phyloP scores from a whole-genome alignment of 2,329 filamentous ascomycete genomes.

The Pleurostoma richardsiae region DNA sequence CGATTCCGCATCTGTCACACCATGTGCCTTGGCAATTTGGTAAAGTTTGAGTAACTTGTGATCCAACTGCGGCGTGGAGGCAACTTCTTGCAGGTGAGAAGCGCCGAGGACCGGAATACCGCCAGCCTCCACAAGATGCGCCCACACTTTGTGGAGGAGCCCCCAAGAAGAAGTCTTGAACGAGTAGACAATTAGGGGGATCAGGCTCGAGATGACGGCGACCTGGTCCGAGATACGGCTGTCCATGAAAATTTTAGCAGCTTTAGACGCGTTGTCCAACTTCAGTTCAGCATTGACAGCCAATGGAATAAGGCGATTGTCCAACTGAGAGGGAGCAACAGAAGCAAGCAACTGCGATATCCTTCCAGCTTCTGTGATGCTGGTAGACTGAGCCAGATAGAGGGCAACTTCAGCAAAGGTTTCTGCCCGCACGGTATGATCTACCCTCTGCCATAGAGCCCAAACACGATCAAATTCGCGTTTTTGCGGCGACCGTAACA shows the following conservation, averaged over 20 bases:
- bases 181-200: too few relatives aligned
- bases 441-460: slow-evolving; percentile 17
- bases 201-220: too few relatives aligned
- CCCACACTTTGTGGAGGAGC: too few relatives aligned
- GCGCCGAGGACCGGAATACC: too few relatives aligned
- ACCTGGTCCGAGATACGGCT: too few relatives aligned
- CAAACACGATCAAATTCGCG: slow-evolving; percentile 1
- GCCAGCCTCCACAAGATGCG: too few relatives aligned
- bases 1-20: slow-evolving; percentile 25
- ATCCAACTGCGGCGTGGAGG: too few relatives aligned
- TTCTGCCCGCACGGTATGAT: slow-evolving; percentile 19
- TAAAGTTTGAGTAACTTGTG: too few relatives aligned
- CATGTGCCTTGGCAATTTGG: too few relatives aligned
- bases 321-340: slow-evolving; percentile 30
- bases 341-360: slow-evolving; percentile 38
- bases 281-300: slow-evolving; percentile 36
- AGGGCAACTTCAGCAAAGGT: slow-evolving; percentile 27
- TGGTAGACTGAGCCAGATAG: slow-evolving; percentile 36
- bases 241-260: slow-evolving; percentile 10
- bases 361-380: slow-evolving; percentile 37
- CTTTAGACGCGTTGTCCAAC: slow-evolving; percentile 29
- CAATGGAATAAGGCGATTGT: slow-evolving; percentile 29
- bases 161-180: too few relatives aligned
- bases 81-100: too few relatives aligned
- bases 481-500: too few relatives aligned